phyloP scores from a whole-genome alignment of 2,329 filamentous ascomycete genomes.

The Aaosphaeria arxii region DNA sequence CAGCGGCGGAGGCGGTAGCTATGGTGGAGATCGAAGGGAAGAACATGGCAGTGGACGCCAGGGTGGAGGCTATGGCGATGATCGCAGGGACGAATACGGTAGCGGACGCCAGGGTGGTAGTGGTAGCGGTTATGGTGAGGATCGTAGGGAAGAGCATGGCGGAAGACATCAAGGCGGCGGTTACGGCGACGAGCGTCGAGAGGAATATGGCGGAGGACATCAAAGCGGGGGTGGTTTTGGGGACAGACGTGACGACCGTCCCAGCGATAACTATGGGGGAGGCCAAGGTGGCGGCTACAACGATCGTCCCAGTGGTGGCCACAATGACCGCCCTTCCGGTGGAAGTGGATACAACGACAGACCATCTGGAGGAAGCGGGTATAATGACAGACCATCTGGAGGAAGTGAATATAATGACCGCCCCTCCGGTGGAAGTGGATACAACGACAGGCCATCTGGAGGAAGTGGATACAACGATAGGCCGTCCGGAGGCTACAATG shows the following conservation, averaged over 20 bases:
- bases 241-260: slow-evolving; percentile 4
- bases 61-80: not conserved
- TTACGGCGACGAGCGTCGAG: slow-evolving; percentile 9
- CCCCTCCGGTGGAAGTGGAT: slow-evolving; percentile 13
- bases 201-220: slow-evolving; percentile 1
- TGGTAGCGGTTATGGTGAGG: slow-evolving; percentile 2
- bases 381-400: slow-evolving; percentile 6
- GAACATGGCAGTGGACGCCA: not conserved
- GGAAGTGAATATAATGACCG: slow-evolving; percentile 5
- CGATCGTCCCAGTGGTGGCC: slow-evolving; percentile 11
- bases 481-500: slow-evolving; percentile 12
- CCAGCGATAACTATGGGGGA: not conserved
- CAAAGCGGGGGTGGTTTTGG: slow-evolving; percentile 2
- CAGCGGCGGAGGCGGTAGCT: not conserved
- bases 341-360: slow-evolving; percentile 7
- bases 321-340: slow-evolving; percentile 9
- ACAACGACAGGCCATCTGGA: slow-evolving; percentile 7
- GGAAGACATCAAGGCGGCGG: slow-evolving; percentile 13
- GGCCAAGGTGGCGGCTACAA: slow-evolving; percentile 2
- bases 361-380: not conserved
- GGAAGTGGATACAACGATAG: slow-evolving; percentile 16
- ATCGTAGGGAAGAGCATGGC: slow-evolving; percentile 4
- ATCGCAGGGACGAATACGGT: slow-evolving; percentile 1
- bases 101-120: slow-evolving; percentile 1
- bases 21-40: not conserved